Evolutionary conservation across 2,329 filamentous ascomycete genomes (phyloP).

Genomic region (Aspergillus sp.): DNA sequence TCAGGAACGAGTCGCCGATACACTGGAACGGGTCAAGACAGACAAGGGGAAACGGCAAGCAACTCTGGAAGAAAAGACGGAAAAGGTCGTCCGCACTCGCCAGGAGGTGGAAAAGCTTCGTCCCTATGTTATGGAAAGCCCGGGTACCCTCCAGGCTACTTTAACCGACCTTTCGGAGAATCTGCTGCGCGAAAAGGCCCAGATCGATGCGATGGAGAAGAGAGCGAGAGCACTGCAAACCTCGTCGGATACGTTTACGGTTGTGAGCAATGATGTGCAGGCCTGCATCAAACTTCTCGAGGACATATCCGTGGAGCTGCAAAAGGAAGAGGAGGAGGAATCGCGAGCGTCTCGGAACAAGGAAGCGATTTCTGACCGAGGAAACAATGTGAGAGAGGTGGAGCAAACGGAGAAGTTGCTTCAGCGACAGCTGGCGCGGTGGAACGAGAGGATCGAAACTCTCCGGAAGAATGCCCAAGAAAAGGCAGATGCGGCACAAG

Average conservation of each 20-base stretch:
- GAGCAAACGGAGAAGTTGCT: conserved; percentile 84
- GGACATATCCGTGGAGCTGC: conserved; percentile 78
- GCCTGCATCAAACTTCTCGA: conserved; percentile 86
- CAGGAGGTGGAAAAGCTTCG: conserved; percentile 87
- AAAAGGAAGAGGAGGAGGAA: conserved; percentile 89
- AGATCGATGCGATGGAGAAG: conserved; percentile 85
- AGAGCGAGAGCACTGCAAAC: conserved; percentile 88
- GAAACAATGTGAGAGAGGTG: conserved; percentile 86
- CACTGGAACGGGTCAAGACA: conserved; percentile 77
- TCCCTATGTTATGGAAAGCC: conserved; percentile 89
- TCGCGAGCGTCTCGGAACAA: conserved; percentile 75
- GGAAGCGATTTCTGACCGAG: conserved; percentile 82
- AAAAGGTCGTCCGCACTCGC: conserved; percentile 62
- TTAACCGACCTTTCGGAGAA: conserved; percentile 79
- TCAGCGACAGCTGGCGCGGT: conserved; percentile 78
- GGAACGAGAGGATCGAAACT: conserved; percentile 82
- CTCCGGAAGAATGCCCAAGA: conserved; percentile 76
- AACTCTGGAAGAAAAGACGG: conserved; percentile 51
- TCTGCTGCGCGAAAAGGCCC: conserved; percentile 72
- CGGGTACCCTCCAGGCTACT: conserved; percentile 75
- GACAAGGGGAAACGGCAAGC: conserved; percentile 76
- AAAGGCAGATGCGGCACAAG: conserved; percentile 77
- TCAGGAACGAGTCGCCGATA: conserved; percentile 79
- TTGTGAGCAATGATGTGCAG: conserved; percentile 81
- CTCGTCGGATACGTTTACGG: conserved; percentile 81